Base-by-base conservation (phyloP, 257 asterid species). In the Salvia splendens region DNA sequence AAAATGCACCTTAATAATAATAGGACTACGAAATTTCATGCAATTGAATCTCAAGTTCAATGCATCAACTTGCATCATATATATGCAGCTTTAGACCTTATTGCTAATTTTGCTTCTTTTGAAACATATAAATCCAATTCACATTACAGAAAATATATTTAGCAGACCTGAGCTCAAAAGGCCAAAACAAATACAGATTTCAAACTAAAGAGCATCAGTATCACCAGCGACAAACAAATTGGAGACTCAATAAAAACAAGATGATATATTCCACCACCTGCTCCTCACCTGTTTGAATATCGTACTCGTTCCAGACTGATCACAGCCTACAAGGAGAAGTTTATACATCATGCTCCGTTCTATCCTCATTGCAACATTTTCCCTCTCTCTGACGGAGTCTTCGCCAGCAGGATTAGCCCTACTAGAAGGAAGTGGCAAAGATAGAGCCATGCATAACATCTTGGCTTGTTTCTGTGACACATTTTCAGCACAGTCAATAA, bases 271-370 rank as follows among this genome's bases (percentile, higher is more conserved):
- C 49, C 46, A 57, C 42, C 14, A 68, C 59, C 65, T 28, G 35
- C 3, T 24, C 6, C 40, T 4, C 50, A 91, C 99, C 93, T 91
- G 99, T 78, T 94, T 94, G 70, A 80, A 94, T 71, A 94, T 78
- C 15, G 98, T 85, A 73, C 96, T 91, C 0, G 96, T 84, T 48
- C 99, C 99, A 0, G 99, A 94, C 65, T 78, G 89, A 75, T 87
- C 92, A 72, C 82, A 75, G 66, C 99, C 98, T 46, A 85, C 82
- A 14, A 94, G 84, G 58, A 94, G 92, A 58, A 94, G 67, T 73
- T 86, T 91, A 49, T 77, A 69, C 41, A 72, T 47, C 64, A 12
- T 11, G 73, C 38, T 75, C 73, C 67, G 77, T 58, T 79, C 85
- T 16, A 46, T 36, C 53, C 48, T 73, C 64, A 54, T 53, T 28